A percentile compares a stretch with the other conserved stretches of the same genome.
Conservation (phyloP, 2,329 filamentous ascomycete genomes). For the Xylariaceae sp. region DNA sequence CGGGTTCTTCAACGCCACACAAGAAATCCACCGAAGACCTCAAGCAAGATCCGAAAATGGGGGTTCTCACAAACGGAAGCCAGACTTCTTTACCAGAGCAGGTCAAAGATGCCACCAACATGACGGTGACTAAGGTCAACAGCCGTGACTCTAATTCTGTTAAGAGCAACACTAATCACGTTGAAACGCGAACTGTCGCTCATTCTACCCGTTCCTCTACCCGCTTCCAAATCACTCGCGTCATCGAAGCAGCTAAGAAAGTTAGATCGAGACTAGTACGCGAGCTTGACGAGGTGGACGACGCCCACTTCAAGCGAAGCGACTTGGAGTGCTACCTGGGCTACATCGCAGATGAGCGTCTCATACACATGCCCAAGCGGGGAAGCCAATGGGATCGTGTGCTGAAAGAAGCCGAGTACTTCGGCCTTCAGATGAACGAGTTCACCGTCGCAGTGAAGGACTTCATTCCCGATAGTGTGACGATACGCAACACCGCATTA, state of each 20-base stretch:
- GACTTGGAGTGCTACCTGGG: conserved; percentile 39
- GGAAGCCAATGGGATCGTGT: conserved; percentile 48
- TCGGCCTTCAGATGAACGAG: conserved; percentile 43
- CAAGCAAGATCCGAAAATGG: conserved; percentile 11
- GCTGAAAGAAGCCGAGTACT: conserved; percentile 45
- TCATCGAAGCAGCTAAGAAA: conserved; percentile 23
- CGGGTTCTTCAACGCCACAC: conserved; percentile 16
- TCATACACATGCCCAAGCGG: conserved; percentile 44
- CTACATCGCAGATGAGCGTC: conserved; percentile 43
- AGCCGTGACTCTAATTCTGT: conserved; percentile 1
- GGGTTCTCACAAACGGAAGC: conserved; percentile 13
- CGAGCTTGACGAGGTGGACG: conserved; percentile 34
- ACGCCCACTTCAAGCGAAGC: conserved; percentile 30
- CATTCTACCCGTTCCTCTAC: background rate
- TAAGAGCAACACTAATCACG: conserved; percentile 7
- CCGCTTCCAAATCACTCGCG: conserved; percentile 25
- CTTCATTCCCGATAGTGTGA: conserved; percentile 31
- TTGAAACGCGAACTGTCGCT: background rate
- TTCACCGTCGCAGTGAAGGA: conserved; percentile 40
- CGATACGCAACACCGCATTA: conserved; percentile 38
- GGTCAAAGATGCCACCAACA: conserved; percentile 4
- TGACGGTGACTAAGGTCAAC: conserved; percentile 6
- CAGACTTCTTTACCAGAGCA: conserved; percentile 3
- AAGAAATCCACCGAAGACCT: conserved; percentile 15
- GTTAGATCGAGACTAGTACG: conserved; percentile 27